Evolutionary conservation across 371 early-diverging fungal genomes (phyloP).

Genomic region (Mucor irregularis): DNA sequence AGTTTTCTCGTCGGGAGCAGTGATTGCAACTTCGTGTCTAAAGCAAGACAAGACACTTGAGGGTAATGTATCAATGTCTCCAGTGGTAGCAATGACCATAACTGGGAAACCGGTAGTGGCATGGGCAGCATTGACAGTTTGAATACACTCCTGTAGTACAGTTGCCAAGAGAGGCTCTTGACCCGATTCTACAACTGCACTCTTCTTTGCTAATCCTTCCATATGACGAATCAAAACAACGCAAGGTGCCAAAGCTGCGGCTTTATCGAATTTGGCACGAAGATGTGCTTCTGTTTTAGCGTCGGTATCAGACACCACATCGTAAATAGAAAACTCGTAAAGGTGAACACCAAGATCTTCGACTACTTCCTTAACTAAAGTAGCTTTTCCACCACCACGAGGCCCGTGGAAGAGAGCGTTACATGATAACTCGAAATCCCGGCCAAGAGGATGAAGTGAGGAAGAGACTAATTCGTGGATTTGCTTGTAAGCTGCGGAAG

Average conservation of each 20-base stretch:
- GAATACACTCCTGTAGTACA: conserved; percentile 68
- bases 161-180: conserved; percentile 72
- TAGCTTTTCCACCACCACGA: conserved; percentile 84
- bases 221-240: conserved; percentile 75
- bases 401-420: conserved; percentile 79
- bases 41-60: conserved; percentile 72
- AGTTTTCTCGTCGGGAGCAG: conserved; percentile 73
- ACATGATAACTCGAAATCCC: conserved; percentile 69
- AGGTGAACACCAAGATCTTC: conserved; percentile 78
- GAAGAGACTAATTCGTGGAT: conserved; percentile 64
- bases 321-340: conserved; percentile 72
- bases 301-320: conserved; percentile 78
- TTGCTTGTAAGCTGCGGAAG: conserved; percentile 31
- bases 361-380: conserved; percentile 62
- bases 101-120: conserved; percentile 68
- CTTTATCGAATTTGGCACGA: conserved; percentile 76
- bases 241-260: conserved; percentile 78
- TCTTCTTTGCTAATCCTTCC: conserved; percentile 77
- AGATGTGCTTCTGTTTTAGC: conserved; percentile 76
- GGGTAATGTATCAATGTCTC: conserved; percentile 75
- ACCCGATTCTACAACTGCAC: conserved; percentile 65
- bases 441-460: conserved; percentile 73
- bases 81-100: conserved; percentile 77
- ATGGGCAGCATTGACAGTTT: conserved; percentile 54
- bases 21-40: conserved; percentile 72